These are phyloP conservation scores for Phytophthora tubulina DNA, from an alignment of 352 stramenopile genomes.

Conservation along the genomic window DNA sequence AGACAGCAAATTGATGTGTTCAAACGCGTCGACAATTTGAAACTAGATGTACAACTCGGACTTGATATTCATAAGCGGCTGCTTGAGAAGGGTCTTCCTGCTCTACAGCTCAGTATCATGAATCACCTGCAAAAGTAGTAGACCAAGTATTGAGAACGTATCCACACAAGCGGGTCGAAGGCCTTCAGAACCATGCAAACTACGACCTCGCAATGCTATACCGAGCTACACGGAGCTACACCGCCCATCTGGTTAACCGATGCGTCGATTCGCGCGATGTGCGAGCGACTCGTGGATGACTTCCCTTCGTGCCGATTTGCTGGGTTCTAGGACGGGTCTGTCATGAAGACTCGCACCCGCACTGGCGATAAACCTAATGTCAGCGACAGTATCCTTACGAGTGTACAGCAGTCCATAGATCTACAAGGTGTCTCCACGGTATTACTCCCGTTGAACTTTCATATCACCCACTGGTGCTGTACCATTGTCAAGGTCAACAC, in stretches of 20 bases:
- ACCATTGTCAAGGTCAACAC: conserved; percentile 5
- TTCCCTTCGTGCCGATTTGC: not conserved
- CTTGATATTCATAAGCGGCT: no score
- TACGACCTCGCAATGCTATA: not conserved
- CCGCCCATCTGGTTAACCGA: not conserved
- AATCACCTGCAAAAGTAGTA: no score
- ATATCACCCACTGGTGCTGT: conserved; percentile 15
- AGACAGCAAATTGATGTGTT: no score
- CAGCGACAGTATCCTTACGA: not conserved
- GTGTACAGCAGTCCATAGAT: not conserved
- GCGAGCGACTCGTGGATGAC: not conserved
- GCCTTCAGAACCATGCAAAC: not conserved
- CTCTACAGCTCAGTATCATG: no score
- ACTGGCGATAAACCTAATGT: not conserved
- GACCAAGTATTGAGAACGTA: not conserved
- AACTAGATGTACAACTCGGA: no score
- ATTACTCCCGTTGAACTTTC: conserved; percentile 16
- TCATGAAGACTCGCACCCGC: not conserved
- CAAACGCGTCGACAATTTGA: no score
- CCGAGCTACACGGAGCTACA: not conserved
- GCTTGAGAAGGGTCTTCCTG: no score
- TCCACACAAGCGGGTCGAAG: not conserved
- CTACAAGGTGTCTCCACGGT: not conserved
- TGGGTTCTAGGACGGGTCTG: not conserved
- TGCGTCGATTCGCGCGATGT: not conserved